phyloP scores from a whole-genome alignment of 352 stramenopile species.

The Globisporangium heterothallicum region DNA sequence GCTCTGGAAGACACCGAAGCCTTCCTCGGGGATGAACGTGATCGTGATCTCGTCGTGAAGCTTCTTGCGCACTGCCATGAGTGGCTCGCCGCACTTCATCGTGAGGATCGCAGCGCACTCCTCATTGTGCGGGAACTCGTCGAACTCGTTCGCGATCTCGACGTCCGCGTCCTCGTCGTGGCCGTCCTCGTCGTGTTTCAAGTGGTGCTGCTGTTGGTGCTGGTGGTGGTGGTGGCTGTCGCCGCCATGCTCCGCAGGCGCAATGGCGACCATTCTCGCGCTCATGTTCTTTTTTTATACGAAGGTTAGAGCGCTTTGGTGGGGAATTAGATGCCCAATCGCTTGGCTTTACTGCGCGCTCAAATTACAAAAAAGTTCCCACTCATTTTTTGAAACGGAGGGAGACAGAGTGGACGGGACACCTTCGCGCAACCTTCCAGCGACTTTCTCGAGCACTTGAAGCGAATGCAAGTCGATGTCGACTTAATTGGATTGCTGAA shows the following conservation, averaged over 20 bases:
- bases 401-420: too few species aligned
- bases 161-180: constrained; percentile 7
- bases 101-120: constrained; percentile 63
- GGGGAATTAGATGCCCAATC: background rate
- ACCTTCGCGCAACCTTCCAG: constrained; percentile 1
- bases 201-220: background rate
- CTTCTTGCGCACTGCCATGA: constrained; percentile 77
- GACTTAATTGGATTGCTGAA: too few species aligned
- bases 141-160: constrained; percentile 17
- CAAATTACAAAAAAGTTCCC: constrained; percentile 5
- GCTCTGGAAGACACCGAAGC: constrained; percentile 72
- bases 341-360: constrained; percentile 4
- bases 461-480: too few species aligned
- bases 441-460: too few species aligned
- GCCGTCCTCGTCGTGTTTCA: background rate
- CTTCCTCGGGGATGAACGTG: constrained; percentile 62
- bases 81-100: constrained; percentile 71
- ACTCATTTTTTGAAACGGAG: constrained; percentile 11
- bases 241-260: too few species aligned
- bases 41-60: constrained; percentile 69
- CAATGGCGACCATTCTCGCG: too few species aligned
- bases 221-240: background rate
- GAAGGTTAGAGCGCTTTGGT: background rate
- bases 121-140: constrained; percentile 54
- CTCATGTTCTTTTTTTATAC: background rate